Evolutionary conservation across 1,284 basidiomycete species (phyloP).

Genomic region (Cutaneotrichosporon curvatum): DNA sequence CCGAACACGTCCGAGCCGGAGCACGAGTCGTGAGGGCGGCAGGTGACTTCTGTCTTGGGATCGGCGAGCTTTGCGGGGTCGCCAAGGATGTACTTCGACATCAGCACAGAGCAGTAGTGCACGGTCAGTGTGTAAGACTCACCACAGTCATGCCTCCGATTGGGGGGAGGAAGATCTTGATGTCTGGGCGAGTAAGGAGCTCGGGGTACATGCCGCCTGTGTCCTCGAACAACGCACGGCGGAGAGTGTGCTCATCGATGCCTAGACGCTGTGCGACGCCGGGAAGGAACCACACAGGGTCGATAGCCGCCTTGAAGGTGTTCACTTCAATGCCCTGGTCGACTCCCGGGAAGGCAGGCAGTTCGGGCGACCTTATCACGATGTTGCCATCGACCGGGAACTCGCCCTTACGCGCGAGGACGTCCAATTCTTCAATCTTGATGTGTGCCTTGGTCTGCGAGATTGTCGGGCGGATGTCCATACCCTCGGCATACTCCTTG

Average conservation of each 20-base stretch:
- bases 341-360: conserved; percentile 47
- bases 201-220: conserved; percentile 92
- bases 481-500: conserved; percentile 58
- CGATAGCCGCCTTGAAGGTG: conserved; percentile 62
- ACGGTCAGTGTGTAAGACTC: too few species aligned
- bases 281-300: conserved; percentile 91
- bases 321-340: conserved; percentile 80
- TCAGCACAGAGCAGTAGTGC: too few species aligned
- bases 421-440: conserved; percentile 69
- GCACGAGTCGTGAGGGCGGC: conserved; percentile 93
- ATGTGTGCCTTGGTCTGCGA: conserved; percentile 67
- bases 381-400: conserved; percentile 76
- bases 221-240: conserved; percentile 77
- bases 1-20: conserved; percentile 47
- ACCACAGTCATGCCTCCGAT: conserved; percentile 57
- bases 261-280: conserved; percentile 84
- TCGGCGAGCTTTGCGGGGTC: conserved; percentile 71
- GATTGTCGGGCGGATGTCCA: conserved; percentile 83
- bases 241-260: conserved; percentile 75
- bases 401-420: conserved; percentile 62
- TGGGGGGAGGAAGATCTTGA: conserved; percentile 91
- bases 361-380: conserved; percentile 54
- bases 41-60: conserved; percentile 74
- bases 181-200: conserved; percentile 85
- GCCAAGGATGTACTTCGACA: conserved; percentile 92